Conservation (phyloP, 1,284 basidiomycete genomes). For the Apiotrichum sp. region DNA sequence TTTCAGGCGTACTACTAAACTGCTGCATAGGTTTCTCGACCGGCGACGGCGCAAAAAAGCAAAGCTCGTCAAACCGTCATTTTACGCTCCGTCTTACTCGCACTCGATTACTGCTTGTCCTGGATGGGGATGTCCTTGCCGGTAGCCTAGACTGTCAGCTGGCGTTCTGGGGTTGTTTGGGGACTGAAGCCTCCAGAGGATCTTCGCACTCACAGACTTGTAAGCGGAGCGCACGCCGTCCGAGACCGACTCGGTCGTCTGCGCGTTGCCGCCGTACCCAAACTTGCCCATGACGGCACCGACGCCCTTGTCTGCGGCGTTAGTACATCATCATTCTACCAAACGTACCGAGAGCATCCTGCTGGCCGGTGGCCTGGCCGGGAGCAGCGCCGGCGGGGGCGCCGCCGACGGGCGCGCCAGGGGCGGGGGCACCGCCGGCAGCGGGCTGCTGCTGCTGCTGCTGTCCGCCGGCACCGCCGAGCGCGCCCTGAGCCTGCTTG, state of each 20-base stretch:
- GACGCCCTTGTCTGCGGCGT: constrained; percentile 37
- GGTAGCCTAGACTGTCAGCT: constrained; percentile 20
- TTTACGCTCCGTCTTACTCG: too few relatives aligned
- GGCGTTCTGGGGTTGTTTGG: too few relatives aligned
- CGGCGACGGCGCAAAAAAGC: too few relatives aligned
- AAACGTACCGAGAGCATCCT: constrained; percentile 44
- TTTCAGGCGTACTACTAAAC: too few relatives aligned
- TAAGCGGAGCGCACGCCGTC: constrained; percentile 42
- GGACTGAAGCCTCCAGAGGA: not conserved
- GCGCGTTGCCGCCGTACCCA: constrained; percentile 35
- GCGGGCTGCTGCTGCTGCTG: not conserved
- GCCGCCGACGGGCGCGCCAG: not conserved
- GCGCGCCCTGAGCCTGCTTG: constrained; percentile 16
- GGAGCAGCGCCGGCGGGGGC: not conserved
- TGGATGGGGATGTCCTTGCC: constrained; percentile 41
- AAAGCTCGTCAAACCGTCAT: too few relatives aligned
- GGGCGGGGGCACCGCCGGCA: not conserved
- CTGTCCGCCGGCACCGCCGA: constrained; percentile 5
- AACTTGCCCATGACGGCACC: constrained; percentile 23
- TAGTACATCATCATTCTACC: not conserved
- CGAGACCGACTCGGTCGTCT: constrained; percentile 47
- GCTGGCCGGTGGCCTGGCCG: constrained; percentile 23
- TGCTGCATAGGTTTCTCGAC: too few relatives aligned
- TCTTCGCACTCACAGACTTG: constrained; percentile 25
- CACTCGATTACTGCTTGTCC: constrained; percentile 22